Conservation (phyloP, 1,139 yeast species). For the Saccharomyces uvarum region DNA sequence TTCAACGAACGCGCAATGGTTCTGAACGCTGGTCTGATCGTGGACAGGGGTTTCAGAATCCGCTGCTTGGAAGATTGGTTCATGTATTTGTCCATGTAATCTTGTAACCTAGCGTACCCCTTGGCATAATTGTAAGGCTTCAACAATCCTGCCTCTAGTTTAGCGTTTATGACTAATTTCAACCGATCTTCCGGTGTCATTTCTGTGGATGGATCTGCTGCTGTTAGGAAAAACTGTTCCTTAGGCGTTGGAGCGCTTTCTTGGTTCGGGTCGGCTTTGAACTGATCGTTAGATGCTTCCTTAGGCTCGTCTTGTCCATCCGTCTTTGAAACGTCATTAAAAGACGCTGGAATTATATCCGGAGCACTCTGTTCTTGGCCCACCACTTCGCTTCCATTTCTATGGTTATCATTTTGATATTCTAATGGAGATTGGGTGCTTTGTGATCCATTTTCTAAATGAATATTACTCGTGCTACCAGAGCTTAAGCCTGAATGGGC, state of each 20-base stretch:
- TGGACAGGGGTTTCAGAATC: constrained; percentile 77
- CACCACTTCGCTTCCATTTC: constrained; percentile 4
- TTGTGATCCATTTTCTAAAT: constrained; percentile 1
- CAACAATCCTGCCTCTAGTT: constrained; percentile 83
- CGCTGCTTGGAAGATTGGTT: constrained; percentile 75
- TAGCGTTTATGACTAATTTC: constrained; percentile 92
- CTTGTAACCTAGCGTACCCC: constrained; percentile 84
- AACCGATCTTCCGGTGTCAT: constrained; percentile 90
- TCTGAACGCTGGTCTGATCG: constrained; percentile 87
- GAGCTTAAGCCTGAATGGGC: constrained; percentile 2
- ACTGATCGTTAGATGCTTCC: neutral
- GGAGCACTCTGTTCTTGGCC: constrained; percentile 11
- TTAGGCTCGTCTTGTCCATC: neutral
- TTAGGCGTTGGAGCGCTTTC: constrained; percentile 48
- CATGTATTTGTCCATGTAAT: constrained; percentile 92
- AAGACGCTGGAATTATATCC: neutral
- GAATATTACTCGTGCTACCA: neutral
- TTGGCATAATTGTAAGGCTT: constrained; percentile 92
- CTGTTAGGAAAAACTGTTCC: constrained; percentile 89
- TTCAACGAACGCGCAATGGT: constrained; percentile 87
- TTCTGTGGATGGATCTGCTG: constrained; percentile 95
- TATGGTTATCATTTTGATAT: constrained; percentile 11
- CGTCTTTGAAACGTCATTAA: neutral
- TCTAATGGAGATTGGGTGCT: neutral
- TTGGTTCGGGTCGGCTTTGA: neutral